Evolutionary conservation across 1,284 basidiomycete genomes (phyloP).

Genomic region (Papiliotrema flavescens): DNA sequence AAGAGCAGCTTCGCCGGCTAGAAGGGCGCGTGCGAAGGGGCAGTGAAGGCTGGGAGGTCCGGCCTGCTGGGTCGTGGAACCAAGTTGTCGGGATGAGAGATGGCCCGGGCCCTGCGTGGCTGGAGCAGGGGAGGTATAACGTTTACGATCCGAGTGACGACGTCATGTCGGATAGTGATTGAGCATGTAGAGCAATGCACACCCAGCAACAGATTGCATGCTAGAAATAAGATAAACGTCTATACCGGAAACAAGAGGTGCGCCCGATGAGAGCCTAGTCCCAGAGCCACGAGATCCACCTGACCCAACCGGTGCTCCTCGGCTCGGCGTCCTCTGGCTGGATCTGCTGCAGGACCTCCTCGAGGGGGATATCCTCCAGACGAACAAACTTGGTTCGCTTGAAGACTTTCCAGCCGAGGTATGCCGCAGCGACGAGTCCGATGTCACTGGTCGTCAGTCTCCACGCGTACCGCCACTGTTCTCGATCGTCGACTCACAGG

Average conservation of each 20-base stretch:
- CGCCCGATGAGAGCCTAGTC: conserved; percentile 13
- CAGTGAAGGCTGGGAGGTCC: conserved; percentile 25
- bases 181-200: not conserved
- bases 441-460: conserved; percentile 18
- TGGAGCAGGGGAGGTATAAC: conserved; percentile 15
- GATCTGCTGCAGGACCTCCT: conserved; percentile 16
- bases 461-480: conserved; percentile 54
- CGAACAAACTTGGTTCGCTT: conserved; percentile 57
- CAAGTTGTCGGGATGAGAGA: not conserved
- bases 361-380: conserved; percentile 46
- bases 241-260: too few species aligned
- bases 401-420: conserved; percentile 57
- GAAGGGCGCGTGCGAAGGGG: conserved; percentile 15
- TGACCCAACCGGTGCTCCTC: conserved; percentile 2
- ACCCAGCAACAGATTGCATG: too few species aligned
- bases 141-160: conserved; percentile 10
- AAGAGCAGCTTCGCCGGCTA: conserved; percentile 2
- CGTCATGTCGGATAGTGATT: not conserved
- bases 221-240: too few species aligned
- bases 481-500: conserved; percentile 32
- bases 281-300: conserved; percentile 20
- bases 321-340: conserved; percentile 7
- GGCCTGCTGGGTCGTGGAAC: conserved; percentile 3
- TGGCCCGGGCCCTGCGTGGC: conserved; percentile 7
- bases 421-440: conserved; percentile 32